phyloP scores from a whole-genome alignment of 768 basidiomycete genomes.

The Termitomyces sp. region DNA sequence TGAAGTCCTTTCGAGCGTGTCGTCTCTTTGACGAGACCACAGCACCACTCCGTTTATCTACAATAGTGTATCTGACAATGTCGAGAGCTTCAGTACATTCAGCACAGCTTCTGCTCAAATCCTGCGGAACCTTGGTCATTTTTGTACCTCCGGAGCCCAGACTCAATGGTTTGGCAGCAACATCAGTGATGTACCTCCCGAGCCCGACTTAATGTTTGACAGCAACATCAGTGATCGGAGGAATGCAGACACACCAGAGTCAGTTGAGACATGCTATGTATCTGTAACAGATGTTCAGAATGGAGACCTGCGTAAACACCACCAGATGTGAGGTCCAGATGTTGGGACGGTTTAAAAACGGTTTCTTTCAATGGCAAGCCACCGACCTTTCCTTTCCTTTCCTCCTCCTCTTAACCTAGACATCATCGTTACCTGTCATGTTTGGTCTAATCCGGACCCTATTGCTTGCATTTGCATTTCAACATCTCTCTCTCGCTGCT shows the following conservation, averaged over 20 bases:
- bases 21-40: background rate
- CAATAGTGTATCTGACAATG: background rate
- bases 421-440: background rate
- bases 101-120: too few relatives aligned
- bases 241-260: background rate
- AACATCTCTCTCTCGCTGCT: background rate
- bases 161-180: background rate
- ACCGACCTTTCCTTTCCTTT: background rate
- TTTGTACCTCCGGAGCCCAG: background rate
- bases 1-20: too few relatives aligned
- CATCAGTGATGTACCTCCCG: background rate
- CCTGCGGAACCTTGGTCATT: too few relatives aligned
- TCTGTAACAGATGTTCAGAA: too few relatives aligned
- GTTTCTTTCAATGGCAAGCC: background rate
- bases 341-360: background rate
- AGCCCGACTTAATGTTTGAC: background rate
- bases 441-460: background rate
- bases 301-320: background rate
- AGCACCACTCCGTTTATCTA: background rate
- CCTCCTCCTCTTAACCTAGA: background rate
- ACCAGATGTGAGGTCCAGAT: too few relatives aligned
- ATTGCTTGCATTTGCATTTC: background rate
- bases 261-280: background rate
- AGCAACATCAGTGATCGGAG: background rate
- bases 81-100: background rate